These are phyloP conservation scores for Metschnikowia lochheadii DNA, from an alignment of 805 yeast species.

Conservation along the genomic window DNA sequence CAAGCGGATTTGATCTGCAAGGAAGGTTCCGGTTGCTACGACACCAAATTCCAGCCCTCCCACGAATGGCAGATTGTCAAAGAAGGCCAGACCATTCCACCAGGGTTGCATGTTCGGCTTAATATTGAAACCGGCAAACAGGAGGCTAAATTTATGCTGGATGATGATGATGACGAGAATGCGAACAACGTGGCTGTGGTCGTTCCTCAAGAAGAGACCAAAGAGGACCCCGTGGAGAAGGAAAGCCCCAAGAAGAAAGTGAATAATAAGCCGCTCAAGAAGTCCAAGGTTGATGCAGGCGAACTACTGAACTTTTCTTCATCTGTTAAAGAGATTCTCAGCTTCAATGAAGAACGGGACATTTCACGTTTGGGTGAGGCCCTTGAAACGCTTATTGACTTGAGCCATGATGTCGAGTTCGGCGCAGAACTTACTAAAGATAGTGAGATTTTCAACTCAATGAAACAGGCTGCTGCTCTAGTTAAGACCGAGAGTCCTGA, in stretches of 20 bases:
- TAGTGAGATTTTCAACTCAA: constrained; percentile 26
- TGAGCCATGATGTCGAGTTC: constrained; percentile 62
- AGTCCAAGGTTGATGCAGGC: constrained; percentile 9
- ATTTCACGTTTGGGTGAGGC: constrained; percentile 21
- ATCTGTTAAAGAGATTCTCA: constrained; percentile 12
- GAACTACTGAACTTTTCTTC: constrained; percentile 17
- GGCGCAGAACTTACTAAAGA: constrained; percentile 47
- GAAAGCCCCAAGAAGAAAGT: background rate
- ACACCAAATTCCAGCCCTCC: constrained; percentile 58
- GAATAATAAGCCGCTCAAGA: background rate
- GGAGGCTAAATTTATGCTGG: constrained; percentile 61
- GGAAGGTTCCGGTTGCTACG: constrained; percentile 52
- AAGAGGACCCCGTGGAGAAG: constrained; percentile 4
- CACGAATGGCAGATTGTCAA: constrained; percentile 64
- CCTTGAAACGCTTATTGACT: constrained; percentile 49
- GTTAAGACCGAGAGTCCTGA: constrained; percentile 11
- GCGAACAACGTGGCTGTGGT: constrained; percentile 11
- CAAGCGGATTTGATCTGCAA: constrained; percentile 16
- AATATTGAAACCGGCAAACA: constrained; percentile 67
- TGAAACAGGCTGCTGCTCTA: constrained; percentile 23
- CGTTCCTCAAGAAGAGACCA: background rate
- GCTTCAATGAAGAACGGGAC: constrained; percentile 16
- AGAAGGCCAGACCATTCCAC: constrained; percentile 74
- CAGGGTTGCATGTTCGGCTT: constrained; percentile 72
- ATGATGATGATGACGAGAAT: constrained; percentile 18